phyloP scores from a whole-genome alignment of 768 basidiomycete genomes.

The Phanerochaete carnosa region DNA sequence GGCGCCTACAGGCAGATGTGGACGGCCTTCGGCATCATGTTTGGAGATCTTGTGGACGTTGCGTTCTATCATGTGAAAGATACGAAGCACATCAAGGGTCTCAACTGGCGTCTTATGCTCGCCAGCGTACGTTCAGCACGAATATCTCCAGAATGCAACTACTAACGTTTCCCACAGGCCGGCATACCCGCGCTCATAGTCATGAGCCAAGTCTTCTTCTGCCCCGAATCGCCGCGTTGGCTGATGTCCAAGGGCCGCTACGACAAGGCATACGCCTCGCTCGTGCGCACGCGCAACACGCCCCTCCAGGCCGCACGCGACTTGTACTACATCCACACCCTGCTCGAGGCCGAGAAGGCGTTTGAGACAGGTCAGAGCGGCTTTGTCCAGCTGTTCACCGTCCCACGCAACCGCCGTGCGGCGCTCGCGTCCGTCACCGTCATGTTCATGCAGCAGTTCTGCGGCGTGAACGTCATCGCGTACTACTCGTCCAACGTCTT shows the following conservation, averaged over 20 bases:
- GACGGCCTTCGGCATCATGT: constrained; percentile 83
- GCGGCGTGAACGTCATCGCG: constrained; percentile 76
- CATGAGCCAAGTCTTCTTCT: constrained; percentile 40
- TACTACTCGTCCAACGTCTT: constrained; percentile 86
- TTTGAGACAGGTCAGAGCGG: constrained; percentile 49
- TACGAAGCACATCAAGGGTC: constrained; percentile 45
- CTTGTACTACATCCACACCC: constrained; percentile 66
- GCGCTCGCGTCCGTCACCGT: constrained; percentile 59
- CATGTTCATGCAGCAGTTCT: constrained; percentile 83
- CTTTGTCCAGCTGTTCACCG: constrained; percentile 66
- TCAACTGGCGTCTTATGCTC: constrained; percentile 82
- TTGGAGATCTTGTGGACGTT: constrained; percentile 71
- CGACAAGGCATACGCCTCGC: constrained; percentile 54
- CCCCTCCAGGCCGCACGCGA: constrained; percentile 80
- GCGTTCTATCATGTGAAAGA: constrained; percentile 52
- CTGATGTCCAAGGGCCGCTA: constrained; percentile 77
- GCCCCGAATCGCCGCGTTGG: constrained; percentile 82
- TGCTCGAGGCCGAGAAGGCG: constrained; percentile 62
- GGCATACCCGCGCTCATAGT: constrained; percentile 39
- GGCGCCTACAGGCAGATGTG: constrained; percentile 54
- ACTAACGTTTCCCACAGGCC: constrained; percentile 22
- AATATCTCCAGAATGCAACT: not conserved
- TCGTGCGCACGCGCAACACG: constrained; percentile 64
- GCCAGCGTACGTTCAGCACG: constrained; percentile 49
- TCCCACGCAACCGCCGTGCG: constrained; percentile 72